Evolutionary conservation across 2,329 filamentous ascomycete genomes (phyloP), one percentile per base, ranked within the genome.

Genomic region (Aspergillus quadricinctus): DNA sequence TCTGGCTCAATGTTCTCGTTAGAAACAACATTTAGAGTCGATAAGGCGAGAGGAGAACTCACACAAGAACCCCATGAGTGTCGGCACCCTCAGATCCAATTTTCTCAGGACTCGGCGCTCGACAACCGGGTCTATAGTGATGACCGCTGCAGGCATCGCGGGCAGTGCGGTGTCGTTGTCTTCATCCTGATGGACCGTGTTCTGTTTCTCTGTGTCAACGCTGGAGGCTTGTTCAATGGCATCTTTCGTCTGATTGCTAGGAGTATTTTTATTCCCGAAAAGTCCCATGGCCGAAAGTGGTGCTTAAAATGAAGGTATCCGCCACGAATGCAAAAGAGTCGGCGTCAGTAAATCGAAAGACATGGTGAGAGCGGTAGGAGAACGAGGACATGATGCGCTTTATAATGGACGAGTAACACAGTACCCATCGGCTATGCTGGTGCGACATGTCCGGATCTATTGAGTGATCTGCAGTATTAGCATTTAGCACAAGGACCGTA

Each of bases 61-160:
- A 77, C 75, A 77, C 55, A 77, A 65, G 52, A 73, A 75, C 2
- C 63, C 72, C 51, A 75, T 59, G 27, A 76, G 61, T 0, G 68
- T 69, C 3, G 72, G 72, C 19, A 76, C 62, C 35, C 68, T 64
- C 52, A 55, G 58, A 51, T 76, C 74, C 52, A 76, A 48, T 57
- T 76, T 76, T 11, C 69, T 65, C 48, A 76, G 51, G 3, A 76
- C 63, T 14, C 68, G 67, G 28, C 62, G 63, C 57, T 76, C 74
- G 23, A 75, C 35, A 27, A 62, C 65, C 9, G 71, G 70, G 49
- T 75, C 71, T 49, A 75, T 71, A 50, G 58, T 27, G 9, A 59
- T 46, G 7, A 46, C 35, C 5, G 58, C 25, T n/a, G 52, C 41
- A 8, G 63, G 57, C 3, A 61, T 61, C 25, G 63, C 59, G 25